Conservation (phyloP, 176 grass and related monocot genomes). For the Saccharum officinarum region DNA sequence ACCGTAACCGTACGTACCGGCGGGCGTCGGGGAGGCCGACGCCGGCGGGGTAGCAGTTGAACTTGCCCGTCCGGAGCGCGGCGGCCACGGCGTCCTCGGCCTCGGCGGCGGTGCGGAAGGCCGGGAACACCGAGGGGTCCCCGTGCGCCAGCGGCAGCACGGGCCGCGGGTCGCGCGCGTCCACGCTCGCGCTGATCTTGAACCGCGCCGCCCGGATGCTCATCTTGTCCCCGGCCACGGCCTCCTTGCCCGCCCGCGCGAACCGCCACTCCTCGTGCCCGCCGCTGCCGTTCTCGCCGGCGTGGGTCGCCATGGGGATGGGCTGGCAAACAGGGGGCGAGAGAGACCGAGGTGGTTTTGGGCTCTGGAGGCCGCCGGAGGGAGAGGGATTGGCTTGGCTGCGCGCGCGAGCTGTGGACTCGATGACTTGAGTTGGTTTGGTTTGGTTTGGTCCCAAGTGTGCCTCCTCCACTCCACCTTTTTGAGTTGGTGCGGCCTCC, state of each 20-base stretch:
- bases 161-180: conserved; percentile 39
- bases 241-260: conserved; percentile 8
- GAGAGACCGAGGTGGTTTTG: no score
- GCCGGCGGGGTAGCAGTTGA: conserved; percentile 60
- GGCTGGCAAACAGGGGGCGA: no score
- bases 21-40: conserved; percentile 50
- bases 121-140: conserved; percentile 55
- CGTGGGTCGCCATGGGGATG: not conserved
- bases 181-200: not conserved
- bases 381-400: no score
- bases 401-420: no score
- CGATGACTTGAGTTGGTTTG: no score
- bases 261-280: conserved; percentile 36
- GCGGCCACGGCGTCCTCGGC: conserved; percentile 59
- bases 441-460: no score
- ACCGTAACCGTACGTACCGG: conserved; percentile 6
- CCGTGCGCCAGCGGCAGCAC: conserved; percentile 58
- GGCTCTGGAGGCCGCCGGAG: no score
- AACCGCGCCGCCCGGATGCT: conserved; percentile 54
- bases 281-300: not conserved
- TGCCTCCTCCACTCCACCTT: not conserved
- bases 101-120: conserved; percentile 45
- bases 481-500: not conserved
- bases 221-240: conserved; percentile 5
- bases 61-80: conserved; percentile 40